phyloP scores from a whole-genome alignment of 2,329 filamentous ascomycete genomes.

The Paraconiothyrium brasiliense region DNA sequence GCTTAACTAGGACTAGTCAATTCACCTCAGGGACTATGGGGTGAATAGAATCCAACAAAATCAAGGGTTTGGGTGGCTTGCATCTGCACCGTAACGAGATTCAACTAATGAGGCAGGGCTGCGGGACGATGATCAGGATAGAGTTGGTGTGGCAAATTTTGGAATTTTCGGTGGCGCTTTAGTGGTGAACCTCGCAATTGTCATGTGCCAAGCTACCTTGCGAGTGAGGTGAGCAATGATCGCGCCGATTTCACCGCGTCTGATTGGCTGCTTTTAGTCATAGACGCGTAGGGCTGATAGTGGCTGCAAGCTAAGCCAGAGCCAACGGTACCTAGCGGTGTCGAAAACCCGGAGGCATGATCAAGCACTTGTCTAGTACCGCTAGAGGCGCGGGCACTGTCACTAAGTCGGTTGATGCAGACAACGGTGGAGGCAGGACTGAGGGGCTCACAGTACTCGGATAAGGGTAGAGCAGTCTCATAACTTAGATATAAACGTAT shows the following conservation, averaged over 20 bases:
- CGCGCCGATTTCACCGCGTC: constrained; percentile 9
- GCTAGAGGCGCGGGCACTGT: neutral
- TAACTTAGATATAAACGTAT: no score
- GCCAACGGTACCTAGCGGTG: constrained; percentile 20
- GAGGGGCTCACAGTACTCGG: no score
- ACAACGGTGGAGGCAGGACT: no score
- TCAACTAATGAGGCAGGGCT: neutral
- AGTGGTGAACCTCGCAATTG: neutral
- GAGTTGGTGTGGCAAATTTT: neutral
- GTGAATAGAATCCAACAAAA: no score
- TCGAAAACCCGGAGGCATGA: neutral
- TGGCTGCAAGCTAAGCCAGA: constrained; percentile 19
- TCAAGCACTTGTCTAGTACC: neutral
- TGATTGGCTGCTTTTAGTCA: constrained; percentile 17
- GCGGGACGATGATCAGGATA: neutral
- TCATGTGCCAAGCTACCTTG: neutral
- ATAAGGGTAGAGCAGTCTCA: no score
- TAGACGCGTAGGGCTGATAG: constrained; percentile 19
- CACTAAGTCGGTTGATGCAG: no score
- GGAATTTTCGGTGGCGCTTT: neutral
- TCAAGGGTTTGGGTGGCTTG: neutral
- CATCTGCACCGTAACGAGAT: neutral
- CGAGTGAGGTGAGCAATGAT: constrained; percentile 14
- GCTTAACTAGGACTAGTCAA: no score
- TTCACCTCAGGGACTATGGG: no score